Evolutionary conservation across 495 filamentous ascomycete species (phyloP).

Genomic region (Penicillium daleae): DNA sequence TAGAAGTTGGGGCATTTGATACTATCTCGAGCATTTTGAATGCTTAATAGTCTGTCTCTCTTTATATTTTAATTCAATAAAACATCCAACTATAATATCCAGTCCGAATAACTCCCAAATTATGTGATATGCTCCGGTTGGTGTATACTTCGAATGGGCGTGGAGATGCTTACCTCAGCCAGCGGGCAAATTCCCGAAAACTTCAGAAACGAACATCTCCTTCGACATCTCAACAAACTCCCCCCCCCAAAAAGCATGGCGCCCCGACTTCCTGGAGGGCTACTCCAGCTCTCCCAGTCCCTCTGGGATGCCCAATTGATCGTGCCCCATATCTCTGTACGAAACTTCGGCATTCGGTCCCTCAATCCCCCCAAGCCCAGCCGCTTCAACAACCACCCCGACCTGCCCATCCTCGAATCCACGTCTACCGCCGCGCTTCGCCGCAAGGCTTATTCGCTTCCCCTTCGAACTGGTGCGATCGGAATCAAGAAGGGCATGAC

Average conservation of each 20-base stretch:
- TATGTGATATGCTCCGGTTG: no score
- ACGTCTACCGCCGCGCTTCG: slow-evolving; percentile 79
- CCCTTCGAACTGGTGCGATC: slow-evolving; percentile 79
- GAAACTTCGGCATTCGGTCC: slow-evolving; percentile 54
- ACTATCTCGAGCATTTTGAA: neutral
- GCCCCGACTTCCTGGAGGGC: slow-evolving; percentile 41
- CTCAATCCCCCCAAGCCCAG: slow-evolving; percentile 51
- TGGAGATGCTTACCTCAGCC: slow-evolving; percentile 6
- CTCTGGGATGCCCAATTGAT: slow-evolving; percentile 27
- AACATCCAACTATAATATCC: no score
- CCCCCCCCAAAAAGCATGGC: slow-evolving; percentile 35
- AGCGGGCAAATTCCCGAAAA: slow-evolving; percentile 22
- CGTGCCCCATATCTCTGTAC: slow-evolving; percentile 26
- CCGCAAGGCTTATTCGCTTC: slow-evolving; percentile 75
- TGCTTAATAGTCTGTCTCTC: neutral
- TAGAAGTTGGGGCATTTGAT: neutral
- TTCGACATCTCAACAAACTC: slow-evolving; percentile 5
- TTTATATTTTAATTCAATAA: no score
- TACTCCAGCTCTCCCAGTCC: slow-evolving; percentile 34
- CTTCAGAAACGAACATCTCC: slow-evolving; percentile 17
- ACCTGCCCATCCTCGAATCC: slow-evolving; percentile 61
- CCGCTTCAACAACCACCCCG: slow-evolving; percentile 49
- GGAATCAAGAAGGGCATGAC: slow-evolving; percentile 95
- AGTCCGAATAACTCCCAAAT: no score
- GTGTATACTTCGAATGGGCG: neutral